Evolutionary conservation across 768 basidiomycete species (phyloP).

Genomic region (Phylloporus arenicola): DNA sequence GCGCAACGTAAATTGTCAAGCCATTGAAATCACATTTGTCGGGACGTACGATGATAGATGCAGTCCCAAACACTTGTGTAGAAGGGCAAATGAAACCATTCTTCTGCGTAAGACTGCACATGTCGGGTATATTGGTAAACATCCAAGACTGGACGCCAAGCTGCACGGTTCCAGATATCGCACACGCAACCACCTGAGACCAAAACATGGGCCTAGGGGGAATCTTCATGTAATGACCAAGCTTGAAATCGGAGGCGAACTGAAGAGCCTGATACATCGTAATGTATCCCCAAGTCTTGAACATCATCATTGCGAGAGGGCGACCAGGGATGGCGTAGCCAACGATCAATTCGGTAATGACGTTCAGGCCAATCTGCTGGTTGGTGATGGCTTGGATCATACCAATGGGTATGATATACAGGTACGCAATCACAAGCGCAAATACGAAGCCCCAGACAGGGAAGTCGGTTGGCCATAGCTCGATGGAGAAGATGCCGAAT

Average conservation of each 20-base stretch:
- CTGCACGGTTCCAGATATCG: conserved; percentile 62
- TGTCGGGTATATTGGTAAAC: conserved; percentile 37
- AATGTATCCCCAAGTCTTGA: conserved; percentile 70
- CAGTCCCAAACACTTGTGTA: conserved; percentile 57
- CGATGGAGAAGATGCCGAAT: conserved; percentile 56
- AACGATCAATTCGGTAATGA: conserved; percentile 50
- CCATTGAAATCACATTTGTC: background rate
- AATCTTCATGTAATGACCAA: conserved; percentile 72
- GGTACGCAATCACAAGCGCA: conserved; percentile 38
- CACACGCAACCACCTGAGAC: conserved; percentile 58
- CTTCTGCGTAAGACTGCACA: conserved; percentile 26
- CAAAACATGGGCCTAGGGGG: conserved; percentile 64
- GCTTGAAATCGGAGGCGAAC: conserved; percentile 69
- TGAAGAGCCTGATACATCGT: conserved; percentile 59
- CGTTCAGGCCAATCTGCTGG: conserved; percentile 59
- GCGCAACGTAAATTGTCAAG: background rate
- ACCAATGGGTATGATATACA: conserved; percentile 68
- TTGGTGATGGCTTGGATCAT: conserved; percentile 65
- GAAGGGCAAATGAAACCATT: conserved; percentile 65
- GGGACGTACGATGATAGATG: conserved; percentile 44
- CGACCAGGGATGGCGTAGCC: conserved; percentile 54
- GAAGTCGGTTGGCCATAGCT: conserved; percentile 55
- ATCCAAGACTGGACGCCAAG: conserved; percentile 64
- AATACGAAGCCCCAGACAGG: conserved; percentile 42
- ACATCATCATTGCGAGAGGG: conserved; percentile 78